Evolutionary conservation across 441 rosid species (phyloP).

Genomic region (Brassica balearica): DNA sequence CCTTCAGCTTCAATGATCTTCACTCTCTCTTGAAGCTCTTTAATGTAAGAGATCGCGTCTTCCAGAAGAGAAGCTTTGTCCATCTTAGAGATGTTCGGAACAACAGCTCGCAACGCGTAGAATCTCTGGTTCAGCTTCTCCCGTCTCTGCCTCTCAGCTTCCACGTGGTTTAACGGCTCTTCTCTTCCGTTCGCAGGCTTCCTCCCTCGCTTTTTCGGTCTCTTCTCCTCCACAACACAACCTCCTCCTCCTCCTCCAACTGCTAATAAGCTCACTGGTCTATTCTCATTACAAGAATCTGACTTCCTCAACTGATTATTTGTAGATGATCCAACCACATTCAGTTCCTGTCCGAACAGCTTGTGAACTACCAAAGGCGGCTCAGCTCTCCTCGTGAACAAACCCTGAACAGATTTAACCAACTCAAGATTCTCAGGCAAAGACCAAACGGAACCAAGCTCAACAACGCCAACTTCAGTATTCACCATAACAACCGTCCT

Average conservation of each 20-base stretch:
- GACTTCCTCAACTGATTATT: no score
- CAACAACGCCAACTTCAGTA: slow-evolving; percentile 87
- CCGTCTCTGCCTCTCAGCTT: slow-evolving; percentile 80
- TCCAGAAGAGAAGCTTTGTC: no score
- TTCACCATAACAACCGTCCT: slow-evolving; percentile 80
- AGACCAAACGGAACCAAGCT: slow-evolving; percentile 87
- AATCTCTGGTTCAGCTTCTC: slow-evolving; percentile 80
- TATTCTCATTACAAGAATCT: slow-evolving; percentile 69
- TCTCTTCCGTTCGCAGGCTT: slow-evolving; percentile 83
- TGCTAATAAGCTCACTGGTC: slow-evolving; percentile 18
- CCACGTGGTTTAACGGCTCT: slow-evolving; percentile 81
- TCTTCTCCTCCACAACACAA: slow-evolving; percentile 56
- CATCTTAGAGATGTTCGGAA: no score
- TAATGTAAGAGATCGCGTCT: slow-evolving; percentile 52
- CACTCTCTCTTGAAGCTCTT: slow-evolving; percentile 73
- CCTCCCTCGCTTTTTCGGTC: slow-evolving; percentile 74
- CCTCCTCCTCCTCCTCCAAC: not conserved
- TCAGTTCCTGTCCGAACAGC: slow-evolving; percentile 84
- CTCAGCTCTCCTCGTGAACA: slow-evolving; percentile 53
- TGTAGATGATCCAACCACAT: no score
- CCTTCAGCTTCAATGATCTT: slow-evolving; percentile 63
- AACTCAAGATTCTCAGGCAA: slow-evolving; percentile 70
- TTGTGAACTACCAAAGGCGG: slow-evolving; percentile 44
- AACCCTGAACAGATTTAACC: slow-evolving; percentile 59
- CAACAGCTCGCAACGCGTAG: slow-evolving; percentile 41